Base-by-base conservation (phyloP, 257 asterid species). In the Nicotiana knightiana region DNA sequence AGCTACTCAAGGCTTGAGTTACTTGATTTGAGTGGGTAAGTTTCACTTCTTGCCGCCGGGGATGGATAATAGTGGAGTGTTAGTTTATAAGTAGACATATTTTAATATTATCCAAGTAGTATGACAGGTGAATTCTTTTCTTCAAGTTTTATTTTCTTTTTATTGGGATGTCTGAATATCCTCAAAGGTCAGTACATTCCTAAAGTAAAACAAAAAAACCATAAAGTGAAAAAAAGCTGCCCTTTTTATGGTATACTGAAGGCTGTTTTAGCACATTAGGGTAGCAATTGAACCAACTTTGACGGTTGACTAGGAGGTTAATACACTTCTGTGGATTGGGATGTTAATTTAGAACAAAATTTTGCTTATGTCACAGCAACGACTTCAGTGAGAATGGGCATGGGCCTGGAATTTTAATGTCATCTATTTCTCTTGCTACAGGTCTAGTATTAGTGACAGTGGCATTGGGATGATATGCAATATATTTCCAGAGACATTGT, bases 381-480 rank as follows among this genome's bases (percentile, higher is more conserved):
- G 5, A 58, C 79, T 46, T 71, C 58, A 24, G 61, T 24, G 79
- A 12, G 18, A 58, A 71, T 71, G 18, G 21, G 13, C 79, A 51
- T 53, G 9, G 16, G 9, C 46, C 80, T 51, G 46, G 26, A 48
- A 51, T 26, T 51, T 21, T 75, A 16, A 75, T 51, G 26, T 28
- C 43, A 26, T 26, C 26, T 26, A 53, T 15, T 83, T 85, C 64
- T 43, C 81, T 82, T 64, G 67, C 73, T 86, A 35, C 86, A 96
- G 99, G 92, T 96, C 99, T 48, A 87, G 97, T 90, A 92, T 96
- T 84, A 96, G 93, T 62, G 99, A 94, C 80, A 91, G 97, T 81
- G 98, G 99, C 82, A 87, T 96, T 86, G 98, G 98, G 80, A 94
- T 96, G 96, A 91, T 96, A 81, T 96, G 99, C 93, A 96, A 96